These are phyloP conservation scores for Pythium phragmitis DNA, from an alignment of 352 stramenopile genomes.

Conservation along the genomic window DNA sequence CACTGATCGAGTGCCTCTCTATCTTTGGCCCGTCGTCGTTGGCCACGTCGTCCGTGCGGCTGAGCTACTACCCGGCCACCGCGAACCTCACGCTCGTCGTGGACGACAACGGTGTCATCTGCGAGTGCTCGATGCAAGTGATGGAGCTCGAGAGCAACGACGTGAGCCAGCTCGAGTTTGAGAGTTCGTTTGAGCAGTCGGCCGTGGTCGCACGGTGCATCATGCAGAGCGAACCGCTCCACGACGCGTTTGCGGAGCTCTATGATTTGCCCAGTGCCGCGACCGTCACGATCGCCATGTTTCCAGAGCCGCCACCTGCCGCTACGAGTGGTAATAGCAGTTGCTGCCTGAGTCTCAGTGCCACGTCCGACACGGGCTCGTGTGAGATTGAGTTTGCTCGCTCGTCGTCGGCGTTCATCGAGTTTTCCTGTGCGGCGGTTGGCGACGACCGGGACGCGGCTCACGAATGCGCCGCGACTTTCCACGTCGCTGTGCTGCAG, in stretches of 20 bases:
- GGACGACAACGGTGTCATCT: slow-evolving; percentile 84
- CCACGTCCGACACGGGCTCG: slow-evolving; percentile 66
- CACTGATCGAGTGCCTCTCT: slow-evolving; percentile 77
- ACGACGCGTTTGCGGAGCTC: slow-evolving; percentile 79
- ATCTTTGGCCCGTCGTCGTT: slow-evolving; percentile 73
- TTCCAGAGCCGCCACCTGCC: slow-evolving; percentile 24
- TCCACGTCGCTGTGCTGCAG: slow-evolving; percentile 81
- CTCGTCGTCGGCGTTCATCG: slow-evolving; percentile 76
- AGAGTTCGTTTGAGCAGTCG: slow-evolving; percentile 75
- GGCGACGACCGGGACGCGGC: slow-evolving; percentile 16
- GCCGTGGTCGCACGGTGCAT: slow-evolving; percentile 76
- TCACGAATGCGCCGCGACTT: slow-evolving; percentile 45
- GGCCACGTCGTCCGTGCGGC: slow-evolving; percentile 66
- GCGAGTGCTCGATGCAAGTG: slow-evolving; percentile 82
- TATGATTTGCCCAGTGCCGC: slow-evolving; percentile 83
- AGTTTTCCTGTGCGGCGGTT: slow-evolving; percentile 59
- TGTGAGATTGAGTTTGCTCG: slow-evolving; percentile 81
- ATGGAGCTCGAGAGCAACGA: slow-evolving; percentile 78
- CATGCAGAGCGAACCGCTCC: slow-evolving; percentile 78
- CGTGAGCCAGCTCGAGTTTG: slow-evolving; percentile 68
- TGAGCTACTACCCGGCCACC: slow-evolving; percentile 64
- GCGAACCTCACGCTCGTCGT: slow-evolving; percentile 66
- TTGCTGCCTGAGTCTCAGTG: slow-evolving; percentile 53
- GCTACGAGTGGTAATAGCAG: not conserved
- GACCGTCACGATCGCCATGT: slow-evolving; percentile 75